Percentiles rank a stretch among this genome's conserved stretches.
These are phyloP conservation scores for Pezicula neosporulosa DNA, from an alignment of 2,329 filamentous ascomycete species.

Conservation along the genomic window DNA sequence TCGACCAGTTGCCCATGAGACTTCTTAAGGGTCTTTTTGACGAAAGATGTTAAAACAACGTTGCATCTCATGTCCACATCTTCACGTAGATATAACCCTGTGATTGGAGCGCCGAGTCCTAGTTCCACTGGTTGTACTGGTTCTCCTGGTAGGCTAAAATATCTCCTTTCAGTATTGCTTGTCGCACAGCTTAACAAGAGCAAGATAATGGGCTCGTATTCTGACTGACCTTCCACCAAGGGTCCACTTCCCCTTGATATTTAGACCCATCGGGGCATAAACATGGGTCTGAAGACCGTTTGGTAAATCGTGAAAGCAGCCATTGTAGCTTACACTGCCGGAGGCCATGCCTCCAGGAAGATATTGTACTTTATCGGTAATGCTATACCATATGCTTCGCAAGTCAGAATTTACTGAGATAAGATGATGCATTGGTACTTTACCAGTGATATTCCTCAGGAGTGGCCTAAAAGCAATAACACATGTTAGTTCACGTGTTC, in stretches of 20 bases:
- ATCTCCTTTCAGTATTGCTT: no score
- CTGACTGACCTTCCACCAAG: constrained; percentile 55
- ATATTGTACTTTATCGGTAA: constrained; percentile 75
- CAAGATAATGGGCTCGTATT: no score
- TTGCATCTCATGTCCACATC: constrained; percentile 83
- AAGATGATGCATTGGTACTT: background rate
- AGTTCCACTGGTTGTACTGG: constrained; percentile 61
- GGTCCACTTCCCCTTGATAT: constrained; percentile 76
- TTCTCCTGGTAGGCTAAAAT: constrained; percentile 57
- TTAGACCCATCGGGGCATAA: constrained; percentile 77
- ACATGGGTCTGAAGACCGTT: constrained; percentile 77
- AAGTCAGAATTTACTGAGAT: background rate
- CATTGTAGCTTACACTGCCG: constrained; percentile 73
- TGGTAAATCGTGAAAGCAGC: constrained; percentile 72
- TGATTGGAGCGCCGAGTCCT: constrained; percentile 59
- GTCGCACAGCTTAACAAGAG: no score
- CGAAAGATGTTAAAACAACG: constrained; percentile 69
- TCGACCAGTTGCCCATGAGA: constrained; percentile 70
- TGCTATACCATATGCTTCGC: constrained; percentile 64
- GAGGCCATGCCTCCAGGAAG: constrained; percentile 61
- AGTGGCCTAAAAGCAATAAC: constrained; percentile 21
- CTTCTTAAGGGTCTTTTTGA: constrained; percentile 79
- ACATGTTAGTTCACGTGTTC: no score
- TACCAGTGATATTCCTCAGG: constrained; percentile 65
- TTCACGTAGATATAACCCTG: constrained; percentile 78